A percentile compares a stretch with the other conserved stretches of the same genome.
Evolutionary conservation across 176 grass and related monocot genomes (phyloP).

Genomic region (Hordeum marinum): DNA sequence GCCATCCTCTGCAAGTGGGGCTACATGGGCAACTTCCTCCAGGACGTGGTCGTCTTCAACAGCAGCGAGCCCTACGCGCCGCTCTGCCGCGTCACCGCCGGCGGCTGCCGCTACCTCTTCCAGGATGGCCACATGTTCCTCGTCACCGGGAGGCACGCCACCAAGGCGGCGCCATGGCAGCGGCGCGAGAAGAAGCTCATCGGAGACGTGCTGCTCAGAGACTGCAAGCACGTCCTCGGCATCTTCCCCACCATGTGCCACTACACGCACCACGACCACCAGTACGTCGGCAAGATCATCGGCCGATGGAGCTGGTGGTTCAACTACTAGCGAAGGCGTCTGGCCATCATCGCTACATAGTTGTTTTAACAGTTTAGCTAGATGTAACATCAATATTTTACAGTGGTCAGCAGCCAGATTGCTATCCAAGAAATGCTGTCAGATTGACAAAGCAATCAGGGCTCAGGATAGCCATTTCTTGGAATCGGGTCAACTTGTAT

Average conservation of each 20-base stretch:
- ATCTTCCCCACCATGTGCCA: slow-evolving; percentile 31
- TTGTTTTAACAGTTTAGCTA: neutral
- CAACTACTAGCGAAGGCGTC: slow-evolving; percentile 22
- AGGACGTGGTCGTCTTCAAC: slow-evolving; percentile 50
- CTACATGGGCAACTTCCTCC: slow-evolving; percentile 58
- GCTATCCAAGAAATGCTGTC: neutral
- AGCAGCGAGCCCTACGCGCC: slow-evolving; percentile 10
- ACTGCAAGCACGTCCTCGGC: slow-evolving; percentile 32
- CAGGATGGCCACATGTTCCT: slow-evolving; percentile 42
- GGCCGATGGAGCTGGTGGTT: slow-evolving; percentile 45
- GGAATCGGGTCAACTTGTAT: slow-evolving; percentile 8
- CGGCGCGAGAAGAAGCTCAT: slow-evolving; percentile 30
- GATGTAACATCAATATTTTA: neutral
- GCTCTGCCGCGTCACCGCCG: slow-evolving; percentile 19
- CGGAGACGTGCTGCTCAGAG: slow-evolving; percentile 40
- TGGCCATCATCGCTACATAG: neutral
- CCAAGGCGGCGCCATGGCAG: neutral
- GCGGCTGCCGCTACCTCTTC: slow-evolving; percentile 49
- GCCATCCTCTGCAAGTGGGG: slow-evolving; percentile 55
- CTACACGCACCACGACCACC: slow-evolving; percentile 18
- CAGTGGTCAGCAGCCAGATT: no score
- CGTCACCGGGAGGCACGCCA: slow-evolving; percentile 26
- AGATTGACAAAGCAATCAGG: neutral
- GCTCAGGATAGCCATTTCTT: neutral
- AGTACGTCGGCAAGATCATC: slow-evolving; percentile 49